These are phyloP conservation scores for Talaromyces sp. DNA, from an alignment of 2,329 filamentous ascomycete genomes.

Conservation along the genomic window DNA sequence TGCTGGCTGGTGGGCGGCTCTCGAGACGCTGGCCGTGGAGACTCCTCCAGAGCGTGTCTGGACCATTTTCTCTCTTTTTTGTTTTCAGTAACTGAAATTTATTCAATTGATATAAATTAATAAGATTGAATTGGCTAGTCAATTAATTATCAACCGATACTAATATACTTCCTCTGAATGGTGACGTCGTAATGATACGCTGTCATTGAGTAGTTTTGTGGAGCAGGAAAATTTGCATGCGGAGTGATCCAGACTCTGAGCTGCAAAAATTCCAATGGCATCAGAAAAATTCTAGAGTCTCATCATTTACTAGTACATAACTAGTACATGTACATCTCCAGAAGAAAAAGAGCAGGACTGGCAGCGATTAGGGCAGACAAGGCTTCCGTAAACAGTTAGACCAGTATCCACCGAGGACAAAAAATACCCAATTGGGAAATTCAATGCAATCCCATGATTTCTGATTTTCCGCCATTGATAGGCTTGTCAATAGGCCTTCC, in stretches of 20 bases:
- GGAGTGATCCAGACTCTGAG: neutral
- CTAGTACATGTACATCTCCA: neutral
- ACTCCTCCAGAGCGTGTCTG: constrained; percentile 7
- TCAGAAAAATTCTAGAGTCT: neutral
- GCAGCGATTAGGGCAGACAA: neutral
- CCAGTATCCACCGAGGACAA: neutral
- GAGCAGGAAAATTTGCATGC: neutral
- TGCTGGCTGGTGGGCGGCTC: neutral
- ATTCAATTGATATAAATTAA: too few relatives aligned
- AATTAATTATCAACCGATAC: neutral
- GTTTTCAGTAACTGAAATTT: too few relatives aligned
- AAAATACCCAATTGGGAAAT: neutral
- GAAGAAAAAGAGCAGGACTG: neutral
- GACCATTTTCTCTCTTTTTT: constrained; percentile 4
- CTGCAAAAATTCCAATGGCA: too few relatives aligned
- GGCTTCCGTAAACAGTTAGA: neutral
- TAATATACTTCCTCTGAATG: neutral
- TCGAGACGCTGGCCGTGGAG: constrained; percentile 3
- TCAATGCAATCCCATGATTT: neutral
- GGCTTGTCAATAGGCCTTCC: too few relatives aligned
- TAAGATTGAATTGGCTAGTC: neutral
- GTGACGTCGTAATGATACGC: neutral
- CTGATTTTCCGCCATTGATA: too few relatives aligned
- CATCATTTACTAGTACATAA: neutral
- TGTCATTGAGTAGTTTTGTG: neutral